Percentiles rank a stretch among this genome's conserved stretches.
These are phyloP conservation scores for Dimocarpus longan DNA, from an alignment of 345 rosid genomes.

Conservation along the genomic window DNA sequence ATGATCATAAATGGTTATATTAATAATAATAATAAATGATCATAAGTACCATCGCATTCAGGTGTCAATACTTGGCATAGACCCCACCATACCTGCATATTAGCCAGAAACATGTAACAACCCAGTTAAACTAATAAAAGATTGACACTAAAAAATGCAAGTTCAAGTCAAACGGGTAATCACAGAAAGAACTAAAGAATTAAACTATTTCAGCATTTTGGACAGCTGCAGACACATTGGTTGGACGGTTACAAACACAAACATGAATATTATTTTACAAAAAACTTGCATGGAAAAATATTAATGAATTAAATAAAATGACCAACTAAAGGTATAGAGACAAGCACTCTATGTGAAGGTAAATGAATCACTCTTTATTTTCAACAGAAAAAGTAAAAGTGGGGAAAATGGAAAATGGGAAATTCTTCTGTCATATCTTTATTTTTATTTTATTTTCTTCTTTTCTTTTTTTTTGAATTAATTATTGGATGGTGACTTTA, in stretches of 20 bases:
- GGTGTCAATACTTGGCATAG: slow-evolving; percentile 26
- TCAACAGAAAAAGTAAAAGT: neutral
- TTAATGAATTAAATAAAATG: slow-evolving; percentile 9
- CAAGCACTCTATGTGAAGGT: slow-evolving; percentile 48
- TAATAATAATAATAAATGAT: neutral
- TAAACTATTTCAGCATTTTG: neutral
- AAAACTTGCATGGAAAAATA: neutral
- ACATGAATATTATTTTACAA: neutral
- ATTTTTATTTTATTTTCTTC: neutral
- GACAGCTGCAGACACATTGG: slow-evolving; percentile 44
- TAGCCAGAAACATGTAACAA: slow-evolving; percentile 14
- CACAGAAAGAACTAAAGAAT: neutral
- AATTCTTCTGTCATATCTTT: neutral
- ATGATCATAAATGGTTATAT: too few relatives aligned
- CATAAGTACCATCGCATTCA: neutral
- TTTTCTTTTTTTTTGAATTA: neutral
- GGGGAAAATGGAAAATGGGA: neutral
- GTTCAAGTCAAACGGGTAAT: slow-evolving; percentile 47
- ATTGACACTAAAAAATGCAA: slow-evolving; percentile 30
- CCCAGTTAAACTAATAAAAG: slow-evolving; percentile 18
- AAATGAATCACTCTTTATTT: slow-evolving; percentile 1
- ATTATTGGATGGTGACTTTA: neutral
- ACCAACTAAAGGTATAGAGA: slow-evolving; percentile 28
- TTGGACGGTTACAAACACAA: slow-evolving; percentile 36
- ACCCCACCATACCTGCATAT: slow-evolving; percentile 26